Evolutionary conservation across 495 filamentous ascomycete genomes (phyloP), one percentile per base, ranked within the genome.

Genomic region (Lophium mytilinum): DNA sequence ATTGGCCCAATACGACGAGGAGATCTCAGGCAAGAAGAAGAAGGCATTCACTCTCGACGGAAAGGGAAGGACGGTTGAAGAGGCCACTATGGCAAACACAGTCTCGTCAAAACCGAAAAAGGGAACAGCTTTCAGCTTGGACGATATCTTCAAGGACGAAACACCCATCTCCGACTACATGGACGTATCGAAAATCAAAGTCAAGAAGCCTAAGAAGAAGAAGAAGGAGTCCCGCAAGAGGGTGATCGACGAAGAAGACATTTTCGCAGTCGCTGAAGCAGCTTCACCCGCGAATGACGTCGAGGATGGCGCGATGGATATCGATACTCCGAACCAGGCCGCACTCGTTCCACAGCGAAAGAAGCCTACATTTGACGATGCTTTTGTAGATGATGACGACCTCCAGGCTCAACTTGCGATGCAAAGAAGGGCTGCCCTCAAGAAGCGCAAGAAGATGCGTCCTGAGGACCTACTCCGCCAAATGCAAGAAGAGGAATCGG

Each of bases 131-230:
- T 80, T 95, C 65, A 92, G 80, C 61, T 77, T 97, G 37, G 24
- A n/a, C n/a, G 89, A 95, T 64, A 75, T 88, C 48, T 74, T 84
- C 10, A 70, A 73, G 61, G 83, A 83, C 65, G 79, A 85, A n/a
- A 79, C 80, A 8, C 80, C 83, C 3, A 69, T 73, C 6, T 95
- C 90, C 15, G 93, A 98, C 71, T 97, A 96, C 69, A 77, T 91
- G 66, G 90, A 95, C 57, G 69, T 85, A 39, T 86, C 85, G 18
- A 86, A 92, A 62, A 74, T 95, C 63, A 96, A 94, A 69, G 78
- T 95, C 56, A 88, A 85, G 72, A 96, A 96, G 71, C 85, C 89
- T 2, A 96, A 94, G 71, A 96, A 92, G 76, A 93, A 88, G 74
- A 95, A 93, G 73, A 90, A 89, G 64, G 77, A 84, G 40, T 89